Conservation (phyloP, 345 rosid genomes). For the Citropsis articulata region DNA sequence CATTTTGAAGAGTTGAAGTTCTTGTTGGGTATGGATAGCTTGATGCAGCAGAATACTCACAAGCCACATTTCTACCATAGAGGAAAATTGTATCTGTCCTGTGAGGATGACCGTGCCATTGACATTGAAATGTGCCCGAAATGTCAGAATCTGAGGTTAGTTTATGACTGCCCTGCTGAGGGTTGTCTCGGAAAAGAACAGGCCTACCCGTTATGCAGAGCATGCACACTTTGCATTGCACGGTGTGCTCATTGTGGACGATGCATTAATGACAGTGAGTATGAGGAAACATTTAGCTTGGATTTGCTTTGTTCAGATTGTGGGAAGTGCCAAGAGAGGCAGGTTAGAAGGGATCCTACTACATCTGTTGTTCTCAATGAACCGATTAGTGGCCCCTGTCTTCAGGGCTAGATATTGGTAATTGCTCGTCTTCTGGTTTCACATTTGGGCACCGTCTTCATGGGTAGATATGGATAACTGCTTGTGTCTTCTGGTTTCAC, state of each 20-base stretch:
- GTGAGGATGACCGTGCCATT: slow-evolving; percentile 67
- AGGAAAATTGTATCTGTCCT: slow-evolving; percentile 54
- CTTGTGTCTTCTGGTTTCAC: slow-evolving; percentile 12
- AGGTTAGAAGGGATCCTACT: slow-evolving; percentile 20
- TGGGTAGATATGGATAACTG: slow-evolving; percentile 36
- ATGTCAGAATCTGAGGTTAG: slow-evolving; percentile 70
- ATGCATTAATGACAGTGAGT: slow-evolving; percentile 74
- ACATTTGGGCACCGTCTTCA: slow-evolving; percentile 18
- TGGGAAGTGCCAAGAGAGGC: slow-evolving; percentile 38
- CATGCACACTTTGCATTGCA: slow-evolving; percentile 75
- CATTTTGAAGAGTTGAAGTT: slow-evolving; percentile 63
- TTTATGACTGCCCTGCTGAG: slow-evolving; percentile 90
- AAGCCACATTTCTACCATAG: slow-evolving; percentile 68
- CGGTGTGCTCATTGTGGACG: slow-evolving; percentile 86
- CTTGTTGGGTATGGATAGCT: slow-evolving; percentile 46
- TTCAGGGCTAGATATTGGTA: slow-evolving; percentile 39
- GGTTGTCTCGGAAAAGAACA: slow-evolving; percentile 56
- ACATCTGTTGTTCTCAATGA: slow-evolving; percentile 22
- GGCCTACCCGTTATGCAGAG: slow-evolving; percentile 57
- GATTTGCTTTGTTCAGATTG: slow-evolving; percentile 75
- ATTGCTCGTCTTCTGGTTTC: background rate
- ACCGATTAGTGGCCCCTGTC: slow-evolving; percentile 19
- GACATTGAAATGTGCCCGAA: slow-evolving; percentile 91
- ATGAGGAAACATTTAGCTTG: slow-evolving; percentile 82
- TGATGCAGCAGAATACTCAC: slow-evolving; percentile 26